Evolutionary conservation across 2,329 filamentous ascomycete species (phyloP), one percentile per base, ranked within the genome.

Genomic region (Diaporthe australafricana): DNA sequence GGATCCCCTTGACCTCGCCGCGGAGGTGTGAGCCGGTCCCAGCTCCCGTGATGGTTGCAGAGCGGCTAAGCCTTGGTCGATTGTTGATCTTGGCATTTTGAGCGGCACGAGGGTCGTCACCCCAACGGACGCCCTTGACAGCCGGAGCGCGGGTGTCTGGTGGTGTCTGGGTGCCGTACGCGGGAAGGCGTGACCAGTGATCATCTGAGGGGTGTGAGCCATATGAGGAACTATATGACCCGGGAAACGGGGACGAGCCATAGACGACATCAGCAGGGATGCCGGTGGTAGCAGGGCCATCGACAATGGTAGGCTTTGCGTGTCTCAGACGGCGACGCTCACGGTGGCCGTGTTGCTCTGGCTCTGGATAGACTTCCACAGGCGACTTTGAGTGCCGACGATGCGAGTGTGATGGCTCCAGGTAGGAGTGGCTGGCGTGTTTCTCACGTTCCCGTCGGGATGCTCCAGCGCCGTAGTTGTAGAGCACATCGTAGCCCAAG

Each of bases 71-170:
- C 55, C 63, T 73, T 22, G 70, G 62, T 11, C 71, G 63, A 30
- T 32, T 69, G 30, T 57, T 52, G 20, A 73, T 74, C 42, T 68
- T 70, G 14, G 70, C 63, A 27, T 74, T 74, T 55, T 74, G 71
- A 25, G 40, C 45, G 47, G 68, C 63, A 22, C 73, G 73, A 5
- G 50, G 66, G 50, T 74, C 70, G 52, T 74, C 73, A 25, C 62
- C 71, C 71, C 73, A 73, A 47, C 71, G 73, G 17, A 74, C 73
- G 5, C 68, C 69, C 63, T 74, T 74, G 67, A 65, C 47, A 11
- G 67, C 50, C 5, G 67, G 50, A 14, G 65, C 53, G 25, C 60
- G 60, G 30, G 12, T 65, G 45, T 50, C 60, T n/a, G 47, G 72
- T 60, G 45, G 72, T 47, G 38, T 62, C 27, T 62, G 53, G 53